Base-by-base conservation (phyloP, 108 stramenopile species). In the Cyclotella choctawhatcheeana region DNA sequence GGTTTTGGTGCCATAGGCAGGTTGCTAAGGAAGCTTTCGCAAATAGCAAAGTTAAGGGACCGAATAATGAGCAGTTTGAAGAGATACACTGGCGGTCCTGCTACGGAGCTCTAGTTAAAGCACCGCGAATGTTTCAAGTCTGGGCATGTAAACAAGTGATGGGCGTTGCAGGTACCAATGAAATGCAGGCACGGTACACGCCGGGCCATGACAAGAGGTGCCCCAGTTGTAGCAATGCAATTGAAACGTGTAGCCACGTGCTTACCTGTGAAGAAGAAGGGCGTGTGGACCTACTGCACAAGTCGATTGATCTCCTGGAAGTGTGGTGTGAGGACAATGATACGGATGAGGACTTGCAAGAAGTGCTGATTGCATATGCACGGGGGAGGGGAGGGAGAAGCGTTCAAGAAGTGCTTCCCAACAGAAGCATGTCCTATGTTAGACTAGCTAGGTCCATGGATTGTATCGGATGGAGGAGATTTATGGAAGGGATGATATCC, bases 141-240 rank as follows among this genome's bases (percentile, higher is more conserved):
- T 65, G 64, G 44, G 64, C 64, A 65, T 30, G 25, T 13, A 48
- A 65, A 26, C 64, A 65, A n/a, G 64, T 65, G 2, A 65, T 50
- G 64, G 44, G 29, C 6, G n/a, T 48, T 14, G 21, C 64, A 26
- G 31, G 47, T 4, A 50, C 64, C 44, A 65, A 65, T 10, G 21
- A 26, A 4, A 65, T 45, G 29, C 45, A 33, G 25, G 16, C 47
- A 5, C 30, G 44, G 4, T 47, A 65, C 27, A 47, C 2, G 16
- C 0, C 2, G 24, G 58, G 20, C 14, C 44, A 45, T 4, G 45
- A 50, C 20, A 18, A 21, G 18, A 26, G 14, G 1, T 65, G 44
- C 44, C 64, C 64, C 14, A 65, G 64, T 31, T 65, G 64, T 30
- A 20, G 22, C 0, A 24, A 50, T 14, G 22, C 24, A 1, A n/a